Evolutionary conservation across 176 grass and related monocot genomes (phyloP).

Genomic region (Oryza nivara): DNA sequence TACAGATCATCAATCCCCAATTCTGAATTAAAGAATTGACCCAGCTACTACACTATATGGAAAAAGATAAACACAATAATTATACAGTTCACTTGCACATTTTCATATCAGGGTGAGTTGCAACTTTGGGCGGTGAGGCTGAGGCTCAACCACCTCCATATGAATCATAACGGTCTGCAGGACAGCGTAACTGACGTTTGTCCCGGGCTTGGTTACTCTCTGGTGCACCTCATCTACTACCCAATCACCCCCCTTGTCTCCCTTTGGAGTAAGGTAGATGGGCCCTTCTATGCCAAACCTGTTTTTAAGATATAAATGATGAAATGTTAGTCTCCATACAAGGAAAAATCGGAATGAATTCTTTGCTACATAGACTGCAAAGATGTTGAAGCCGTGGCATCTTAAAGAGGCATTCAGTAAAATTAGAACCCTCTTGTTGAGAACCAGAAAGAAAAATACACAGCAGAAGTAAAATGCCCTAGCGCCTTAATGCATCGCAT

Average conservation of each 20-base stretch:
- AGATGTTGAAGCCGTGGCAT: background rate
- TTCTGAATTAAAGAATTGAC: constrained; percentile 19
- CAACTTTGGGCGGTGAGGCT: constrained; percentile 93
- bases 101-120: constrained; percentile 83
- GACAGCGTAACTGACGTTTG: constrained; percentile 62
- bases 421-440: background rate
- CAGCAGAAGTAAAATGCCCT: background rate
- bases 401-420: background rate
- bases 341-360: background rate
- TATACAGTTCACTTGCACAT: constrained; percentile 35
- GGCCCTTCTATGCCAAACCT: constrained; percentile 98
- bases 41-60: background rate
- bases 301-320: background rate
- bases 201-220: constrained; percentile 70
- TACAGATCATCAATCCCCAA: constrained; percentile 15
- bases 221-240: constrained; percentile 91
- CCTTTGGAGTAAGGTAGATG: constrained; percentile 78
- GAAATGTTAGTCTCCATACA: background rate
- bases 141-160: constrained; percentile 97
- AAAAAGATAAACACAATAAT: background rate
- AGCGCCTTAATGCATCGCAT: background rate
- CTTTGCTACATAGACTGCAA: background rate
- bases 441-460: constrained; percentile 16
- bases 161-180: constrained; percentile 85
- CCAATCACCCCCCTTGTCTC: constrained; percentile 85